A percentile compares a stretch with the other conserved stretches of the same genome.
phyloP scores from a whole-genome alignment of 306 rosid species.

The Quercus aquifolioides region DNA sequence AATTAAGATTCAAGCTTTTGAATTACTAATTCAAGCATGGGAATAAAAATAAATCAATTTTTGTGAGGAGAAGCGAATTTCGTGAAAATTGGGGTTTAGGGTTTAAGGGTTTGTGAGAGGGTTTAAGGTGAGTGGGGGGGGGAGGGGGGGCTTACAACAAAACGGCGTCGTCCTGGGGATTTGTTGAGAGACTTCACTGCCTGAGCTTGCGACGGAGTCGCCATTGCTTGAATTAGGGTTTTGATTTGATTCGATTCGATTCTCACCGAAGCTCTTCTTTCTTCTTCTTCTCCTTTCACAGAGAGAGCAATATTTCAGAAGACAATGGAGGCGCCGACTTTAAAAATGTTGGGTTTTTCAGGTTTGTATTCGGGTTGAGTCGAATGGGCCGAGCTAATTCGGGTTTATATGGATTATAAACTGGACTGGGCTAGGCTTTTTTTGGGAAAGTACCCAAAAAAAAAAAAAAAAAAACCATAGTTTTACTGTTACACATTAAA shows the following conservation, averaged over 20 bases:
- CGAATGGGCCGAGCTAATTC: background rate
- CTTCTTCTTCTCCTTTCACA: background rate
- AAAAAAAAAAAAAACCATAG: too few species aligned
- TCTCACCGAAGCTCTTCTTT: background rate
- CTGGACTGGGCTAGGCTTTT: too few species aligned
- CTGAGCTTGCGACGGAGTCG: conserved; percentile 59
- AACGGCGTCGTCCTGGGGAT: conserved; percentile 70
- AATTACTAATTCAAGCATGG: background rate
- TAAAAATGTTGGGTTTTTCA: background rate
- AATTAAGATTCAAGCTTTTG: background rate
- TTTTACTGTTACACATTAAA: too few species aligned
- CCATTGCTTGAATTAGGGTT: conserved; percentile 35
- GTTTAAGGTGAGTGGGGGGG: background rate
- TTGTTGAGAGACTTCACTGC: conserved; percentile 92
- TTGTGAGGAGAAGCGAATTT: too few species aligned
- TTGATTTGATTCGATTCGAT: background rate
- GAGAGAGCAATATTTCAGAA: background rate
- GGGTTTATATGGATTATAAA: background rate
- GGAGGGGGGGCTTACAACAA: conserved; percentile 44
- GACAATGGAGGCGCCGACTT: background rate
- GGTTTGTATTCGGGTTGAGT: background rate
- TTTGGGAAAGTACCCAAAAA: too few species aligned
- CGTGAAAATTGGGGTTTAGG: conserved; percentile 18
- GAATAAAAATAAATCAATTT: background rate
- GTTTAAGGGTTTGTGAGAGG: conserved; percentile 9